Evolutionary conservation across 306 rosid genomes (phyloP), one percentile per base, ranked within the genome.

Genomic region (Citrullus mucosospermus): DNA sequence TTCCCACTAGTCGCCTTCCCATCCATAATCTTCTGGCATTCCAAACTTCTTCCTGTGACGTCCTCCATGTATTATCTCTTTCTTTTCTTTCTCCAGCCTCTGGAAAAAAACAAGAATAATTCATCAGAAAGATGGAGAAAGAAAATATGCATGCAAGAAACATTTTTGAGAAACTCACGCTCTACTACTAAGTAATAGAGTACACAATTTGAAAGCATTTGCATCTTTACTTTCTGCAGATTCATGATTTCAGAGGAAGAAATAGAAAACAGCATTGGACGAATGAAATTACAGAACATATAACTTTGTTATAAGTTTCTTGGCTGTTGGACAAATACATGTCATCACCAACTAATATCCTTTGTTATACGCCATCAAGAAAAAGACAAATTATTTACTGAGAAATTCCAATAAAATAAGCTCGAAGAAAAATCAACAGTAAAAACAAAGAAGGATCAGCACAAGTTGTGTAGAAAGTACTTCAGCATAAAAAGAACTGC

Each of bases 1-100:
- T 87, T 92, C 83, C 82, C 75, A 2, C 81, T 82, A 90, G 89
- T 92, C 98, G 20, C 97, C 99, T 91, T 92, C 98, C 93, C 99
- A 92, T 91, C 97, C 97, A 77, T 95, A 90, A 82, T 90, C 93
- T 86, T 95, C 93, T 76, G 98, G 96, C 99, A 95, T 90, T 84
- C 99, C 96, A 91, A 89, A 92, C 89, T 95, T 91, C 85, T 92
- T 95, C 92, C 98, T 84, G 81, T 91, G 93, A 75, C 93, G 85
- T 78, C 97, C 91, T 84, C 98, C 99, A 95, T 95, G 84, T 3
- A 88, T 78, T 62, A 85, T 86, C 86, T 78, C 92, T 87, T 91
- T 90, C 92, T 91, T 85, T 84, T 79, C 85, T 8, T 76, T 89
- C 92, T 95, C 97, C 99, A 92, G 98, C 81, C 96, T 95, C 97